Percentiles rank a stretch among this genome's conserved stretches.
Conservation (phyloP, 176 grass and related monocot genomes). For the Triticum dicoccoides region DNA sequence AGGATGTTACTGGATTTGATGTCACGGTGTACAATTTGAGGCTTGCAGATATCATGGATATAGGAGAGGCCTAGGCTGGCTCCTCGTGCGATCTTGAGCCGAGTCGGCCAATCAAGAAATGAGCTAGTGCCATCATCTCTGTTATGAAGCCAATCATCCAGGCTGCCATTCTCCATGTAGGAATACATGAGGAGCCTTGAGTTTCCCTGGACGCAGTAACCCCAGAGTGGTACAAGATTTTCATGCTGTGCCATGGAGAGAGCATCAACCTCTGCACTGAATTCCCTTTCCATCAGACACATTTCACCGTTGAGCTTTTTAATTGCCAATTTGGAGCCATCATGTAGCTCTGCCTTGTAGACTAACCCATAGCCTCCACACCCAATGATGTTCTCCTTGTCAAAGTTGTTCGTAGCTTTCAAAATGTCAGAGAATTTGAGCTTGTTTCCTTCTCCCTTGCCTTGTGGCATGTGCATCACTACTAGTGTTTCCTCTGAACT, state of each 20-base stretch:
- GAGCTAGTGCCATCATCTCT: constrained; percentile 20
- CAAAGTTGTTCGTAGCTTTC: constrained; percentile 48
- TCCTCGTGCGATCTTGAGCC: constrained; percentile 54
- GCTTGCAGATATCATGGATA: constrained; percentile 59
- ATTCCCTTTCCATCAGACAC: constrained; percentile 42
- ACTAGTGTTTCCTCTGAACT: neutral
- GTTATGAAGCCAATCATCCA: constrained; percentile 78
- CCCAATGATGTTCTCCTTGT: constrained; percentile 40
- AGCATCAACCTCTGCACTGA: constrained; percentile 47
- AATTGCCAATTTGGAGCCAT: constrained; percentile 38
- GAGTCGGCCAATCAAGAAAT: constrained; percentile 44
- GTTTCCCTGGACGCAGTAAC: constrained; percentile 40
- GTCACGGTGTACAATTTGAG: constrained; percentile 67
- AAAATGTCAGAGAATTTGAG: constrained; percentile 30
- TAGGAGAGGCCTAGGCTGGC: constrained; percentile 52
- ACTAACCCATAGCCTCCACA: constrained; percentile 57
- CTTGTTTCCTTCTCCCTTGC: neutral
- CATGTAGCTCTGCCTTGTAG: constrained; percentile 42
- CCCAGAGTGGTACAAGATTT: constrained; percentile 47
- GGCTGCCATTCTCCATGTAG: constrained; percentile 70
- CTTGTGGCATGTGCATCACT: neutral
- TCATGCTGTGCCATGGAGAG: constrained; percentile 49
- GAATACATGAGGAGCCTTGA: constrained; percentile 47
- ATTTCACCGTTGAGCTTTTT: constrained; percentile 48
- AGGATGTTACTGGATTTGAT: constrained; percentile 82